Evolutionary conservation across 345 rosid species (phyloP), one percentile per base, ranked within the genome.

Genomic region (Dimocarpus longan): DNA sequence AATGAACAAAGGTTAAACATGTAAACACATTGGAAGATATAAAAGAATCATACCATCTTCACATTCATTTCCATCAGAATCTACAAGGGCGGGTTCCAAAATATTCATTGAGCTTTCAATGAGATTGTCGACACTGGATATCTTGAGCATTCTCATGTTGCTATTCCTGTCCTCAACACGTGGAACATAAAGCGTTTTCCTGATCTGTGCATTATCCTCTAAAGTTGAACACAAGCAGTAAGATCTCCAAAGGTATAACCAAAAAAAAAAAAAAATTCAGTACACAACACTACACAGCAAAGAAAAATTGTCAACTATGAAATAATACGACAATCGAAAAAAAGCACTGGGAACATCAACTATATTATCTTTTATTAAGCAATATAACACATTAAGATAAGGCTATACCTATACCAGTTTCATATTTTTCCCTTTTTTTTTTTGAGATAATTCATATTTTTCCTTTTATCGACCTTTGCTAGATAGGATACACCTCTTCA

Each of bases 101-200:
- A 83, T 77, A 46, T 77, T 69, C 86, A 80, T 73, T 0, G 83
- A 83, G 37, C 54, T 80, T 43, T 18, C 50, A 56, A 73, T 42
- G 9, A 83, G 86, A 75, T 80, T 69, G 46, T 77, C 26, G 4
- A 69, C 73, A 52, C 69, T 43, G 59, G 86, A 80, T 46, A 83
- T 74, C 67, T 56, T 68, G n/a, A 80, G 83, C 79, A 83, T 83
- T 68, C 76, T 73, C 83, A 83, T 83, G 76, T 80, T 80, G 81
- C 86, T 80, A 57, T 69, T 80, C 78, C 32, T 83, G 73, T 80
- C 86, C 70, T 80, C 81, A 75, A 83, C 79, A 1, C 79, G 81
- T 60, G 83, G 83, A 52, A 76, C 76, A 80, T 77, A 83, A 54
- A 83, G 78, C 81, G 68, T 77, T 80, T 73, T 83, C 83, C 63